These are phyloP conservation scores for Jatropha curcas DNA, from an alignment of 345 rosid genomes.

Conservation along the genomic window DNA sequence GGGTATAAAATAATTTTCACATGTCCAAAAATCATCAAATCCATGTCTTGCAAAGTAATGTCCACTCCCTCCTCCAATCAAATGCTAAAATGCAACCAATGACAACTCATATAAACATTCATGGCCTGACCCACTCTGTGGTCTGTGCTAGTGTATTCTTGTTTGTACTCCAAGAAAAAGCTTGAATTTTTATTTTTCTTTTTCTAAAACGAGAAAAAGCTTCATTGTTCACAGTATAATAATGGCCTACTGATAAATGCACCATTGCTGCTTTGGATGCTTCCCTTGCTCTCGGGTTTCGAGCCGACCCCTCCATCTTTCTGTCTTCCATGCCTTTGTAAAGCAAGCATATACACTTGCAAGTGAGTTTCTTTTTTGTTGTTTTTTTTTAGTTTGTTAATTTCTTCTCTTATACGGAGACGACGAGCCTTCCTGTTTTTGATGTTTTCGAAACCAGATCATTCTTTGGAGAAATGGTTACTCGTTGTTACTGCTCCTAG, in stretches of 20 bases:
- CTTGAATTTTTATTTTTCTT: neutral
- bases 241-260: constrained; percentile 3
- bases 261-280: constrained; percentile 26
- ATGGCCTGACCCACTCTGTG: neutral
- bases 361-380: neutral
- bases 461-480: neutral
- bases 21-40: neutral
- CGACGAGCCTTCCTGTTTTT: neutral
- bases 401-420: neutral
- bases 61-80: neutral
- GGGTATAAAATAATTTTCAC: neutral
- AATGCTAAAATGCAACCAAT: neutral
- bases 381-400: neutral
- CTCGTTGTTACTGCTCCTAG: neutral
- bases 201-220: neutral
- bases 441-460: constrained; percentile 9
- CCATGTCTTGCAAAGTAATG: neutral
- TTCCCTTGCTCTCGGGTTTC: constrained; percentile 14
- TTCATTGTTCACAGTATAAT: neutral
- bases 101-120: neutral
- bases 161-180: neutral
- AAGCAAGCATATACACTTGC: neutral
- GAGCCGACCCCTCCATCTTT: neutral
- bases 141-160: neutral
- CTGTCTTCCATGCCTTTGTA: neutral